Evolutionary conservation across 2,329 filamentous ascomycete genomes (phyloP).

Genomic region (Fusarium sp.): DNA sequence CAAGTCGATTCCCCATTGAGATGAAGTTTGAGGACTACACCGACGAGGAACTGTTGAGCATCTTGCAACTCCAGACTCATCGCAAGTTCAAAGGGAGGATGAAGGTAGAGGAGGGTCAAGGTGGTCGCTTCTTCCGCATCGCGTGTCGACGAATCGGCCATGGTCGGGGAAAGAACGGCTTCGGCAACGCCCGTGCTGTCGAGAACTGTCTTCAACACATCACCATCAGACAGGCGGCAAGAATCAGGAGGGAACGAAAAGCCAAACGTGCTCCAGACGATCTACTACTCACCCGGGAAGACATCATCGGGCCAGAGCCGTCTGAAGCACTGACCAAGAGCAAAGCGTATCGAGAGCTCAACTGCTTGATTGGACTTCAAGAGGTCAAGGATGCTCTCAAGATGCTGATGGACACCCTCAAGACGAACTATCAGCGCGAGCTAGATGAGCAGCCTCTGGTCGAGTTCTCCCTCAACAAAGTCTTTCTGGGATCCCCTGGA

Average conservation of each 20-base stretch:
- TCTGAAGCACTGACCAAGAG: constrained; percentile 62
- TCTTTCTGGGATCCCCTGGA: constrained; percentile 78
- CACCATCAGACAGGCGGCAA: constrained; percentile 66
- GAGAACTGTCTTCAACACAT: constrained; percentile 71
- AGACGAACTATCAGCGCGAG: constrained; percentile 75
- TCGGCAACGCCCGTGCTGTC: constrained; percentile 78
- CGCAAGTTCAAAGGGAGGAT: constrained; percentile 67
- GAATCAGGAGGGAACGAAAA: constrained; percentile 62
- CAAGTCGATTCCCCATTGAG: constrained; percentile 74
- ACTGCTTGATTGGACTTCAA: constrained; percentile 67
- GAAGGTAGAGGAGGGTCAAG: constrained; percentile 67
- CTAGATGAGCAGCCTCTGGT: constrained; percentile 69
- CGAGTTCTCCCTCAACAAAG: constrained; percentile 72
- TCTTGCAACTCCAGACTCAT: constrained; percentile 67
- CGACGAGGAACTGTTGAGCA: constrained; percentile 72
- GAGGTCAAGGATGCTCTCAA: constrained; percentile 72
- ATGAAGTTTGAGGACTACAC: constrained; percentile 78
- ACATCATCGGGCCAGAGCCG: constrained; percentile 78
- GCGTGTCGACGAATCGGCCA: constrained; percentile 70
- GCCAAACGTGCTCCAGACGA: constrained; percentile 62
- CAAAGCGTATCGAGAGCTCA: constrained; percentile 68
- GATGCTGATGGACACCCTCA: constrained; percentile 69
- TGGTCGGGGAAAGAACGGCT: constrained; percentile 72
- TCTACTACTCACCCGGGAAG: constrained; percentile 70
- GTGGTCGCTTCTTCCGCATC: constrained; percentile 74